A percentile compares a stretch with the other conserved stretches of the same genome.
Conservation (phyloP, 192 early-diverging fungal genomes). For the Entomortierella beljakovae region DNA sequence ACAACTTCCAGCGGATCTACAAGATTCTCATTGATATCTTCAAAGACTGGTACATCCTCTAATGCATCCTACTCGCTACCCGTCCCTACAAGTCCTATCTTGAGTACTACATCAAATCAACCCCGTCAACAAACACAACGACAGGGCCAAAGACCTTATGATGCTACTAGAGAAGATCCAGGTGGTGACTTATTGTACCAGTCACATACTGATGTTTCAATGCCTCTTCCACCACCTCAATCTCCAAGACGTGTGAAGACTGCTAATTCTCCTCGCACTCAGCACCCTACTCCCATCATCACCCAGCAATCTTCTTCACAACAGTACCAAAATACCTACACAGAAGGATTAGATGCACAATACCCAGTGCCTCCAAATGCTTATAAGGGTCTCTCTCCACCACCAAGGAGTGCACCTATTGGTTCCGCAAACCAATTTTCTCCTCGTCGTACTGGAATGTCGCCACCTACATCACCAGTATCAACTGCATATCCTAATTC, state of each 20-base stretch:
- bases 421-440: constrained; percentile 7
- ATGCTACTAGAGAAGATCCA: not conserved
- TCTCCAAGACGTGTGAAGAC: not conserved
- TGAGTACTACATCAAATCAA: not conserved
- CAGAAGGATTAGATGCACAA: constrained; percentile 1
- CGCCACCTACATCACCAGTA: constrained; percentile 16
- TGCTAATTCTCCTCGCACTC: not conserved
- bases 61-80: constrained; percentile 3
- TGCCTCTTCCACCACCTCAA: constrained; percentile 2
- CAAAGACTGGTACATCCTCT: constrained; percentile 21
- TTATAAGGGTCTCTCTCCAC: constrained; percentile 48
- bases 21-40: constrained; percentile 14
- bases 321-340: not conserved
- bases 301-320: not conserved
- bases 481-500: constrained; percentile 1
- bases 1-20: constrained; percentile 27
- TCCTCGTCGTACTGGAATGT: not conserved
- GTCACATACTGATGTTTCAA: not conserved
- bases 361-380: constrained; percentile 37
- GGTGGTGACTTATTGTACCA: constrained; percentile 16
- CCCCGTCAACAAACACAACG: constrained; percentile 29
- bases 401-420: constrained; percentile 19
- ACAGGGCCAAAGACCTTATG: constrained; percentile 18
- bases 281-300: not conserved
- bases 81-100: constrained; percentile 21